Conservation (phyloP, 2,329 filamentous ascomycete species). For the Delphinella strobiligena region DNA sequence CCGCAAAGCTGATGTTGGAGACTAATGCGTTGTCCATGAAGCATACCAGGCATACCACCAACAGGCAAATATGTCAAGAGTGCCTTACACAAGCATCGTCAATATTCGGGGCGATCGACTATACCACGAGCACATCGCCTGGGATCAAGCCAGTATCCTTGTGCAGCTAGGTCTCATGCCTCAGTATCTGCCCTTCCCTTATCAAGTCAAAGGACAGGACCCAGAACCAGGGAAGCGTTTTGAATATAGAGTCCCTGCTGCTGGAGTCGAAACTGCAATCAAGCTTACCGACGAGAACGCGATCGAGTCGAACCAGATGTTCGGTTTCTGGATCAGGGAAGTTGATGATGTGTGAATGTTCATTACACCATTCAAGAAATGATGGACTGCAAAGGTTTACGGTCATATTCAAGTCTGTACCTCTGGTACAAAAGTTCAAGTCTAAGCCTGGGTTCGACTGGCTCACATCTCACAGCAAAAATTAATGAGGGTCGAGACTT, state of each 20-base stretch:
- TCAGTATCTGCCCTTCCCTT: slow-evolving; percentile 54
- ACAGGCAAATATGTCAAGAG: slow-evolving; percentile 42
- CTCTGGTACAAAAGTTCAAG: too few species aligned
- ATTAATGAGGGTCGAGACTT: too few species aligned
- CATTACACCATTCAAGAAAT: too few species aligned
- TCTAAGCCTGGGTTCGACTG: too few species aligned
- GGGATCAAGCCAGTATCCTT: slow-evolving; percentile 48
- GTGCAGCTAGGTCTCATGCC: slow-evolving; percentile 44
- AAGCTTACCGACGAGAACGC: slow-evolving; percentile 40
- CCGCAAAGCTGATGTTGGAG: slow-evolving; percentile 20
- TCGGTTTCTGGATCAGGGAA: slow-evolving; percentile 24
- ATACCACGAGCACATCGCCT: slow-evolving; percentile 47
- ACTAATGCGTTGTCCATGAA: slow-evolving; percentile 28
- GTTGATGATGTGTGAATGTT: slow-evolving; percentile 9
- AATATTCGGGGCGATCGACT: slow-evolving; percentile 41
- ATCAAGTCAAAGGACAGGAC: slow-evolving; percentile 31
- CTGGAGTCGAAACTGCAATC: slow-evolving; percentile 40
- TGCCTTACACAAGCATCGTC: slow-evolving; percentile 45
- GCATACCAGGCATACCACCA: slow-evolving; percentile 44
- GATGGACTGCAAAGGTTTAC: too few species aligned
- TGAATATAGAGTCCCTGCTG: slow-evolving; percentile 51
- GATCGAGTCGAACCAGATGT: slow-evolving; percentile 46
- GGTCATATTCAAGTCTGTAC: too few species aligned
- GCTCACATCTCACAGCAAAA: too few species aligned
- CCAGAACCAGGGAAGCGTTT: slow-evolving; percentile 30